A percentile compares a stretch with the other conserved stretches of the same genome.
Conservation (phyloP, 83 land plant species). For the Picea abies region DNA sequence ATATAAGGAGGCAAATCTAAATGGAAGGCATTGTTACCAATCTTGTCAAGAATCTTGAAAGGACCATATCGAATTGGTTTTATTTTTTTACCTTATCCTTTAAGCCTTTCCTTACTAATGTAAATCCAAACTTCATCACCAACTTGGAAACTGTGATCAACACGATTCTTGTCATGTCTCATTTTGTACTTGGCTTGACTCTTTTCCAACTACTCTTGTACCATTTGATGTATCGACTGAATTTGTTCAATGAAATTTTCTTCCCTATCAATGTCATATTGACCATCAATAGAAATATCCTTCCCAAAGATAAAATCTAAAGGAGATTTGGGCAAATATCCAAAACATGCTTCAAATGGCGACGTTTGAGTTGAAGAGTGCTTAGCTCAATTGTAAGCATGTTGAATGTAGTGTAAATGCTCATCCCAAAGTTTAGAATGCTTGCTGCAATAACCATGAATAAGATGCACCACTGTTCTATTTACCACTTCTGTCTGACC, state of each 20-base stretch:
- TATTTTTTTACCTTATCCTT: neutral
- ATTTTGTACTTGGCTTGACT: neutral
- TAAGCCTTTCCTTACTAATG: neutral
- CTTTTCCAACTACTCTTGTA: neutral
- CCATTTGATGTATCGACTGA: neutral
- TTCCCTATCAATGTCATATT: too few species aligned
- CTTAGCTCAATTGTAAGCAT: too few species aligned
- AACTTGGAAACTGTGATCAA: neutral
- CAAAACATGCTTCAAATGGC: too few species aligned
- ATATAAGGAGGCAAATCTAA: neutral
- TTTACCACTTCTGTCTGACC: neutral
- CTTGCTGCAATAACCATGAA: neutral
- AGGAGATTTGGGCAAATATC: too few species aligned
- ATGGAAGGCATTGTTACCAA: neutral
- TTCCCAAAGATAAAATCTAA: too few species aligned
- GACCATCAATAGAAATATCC: neutral
- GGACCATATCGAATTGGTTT: neutral
- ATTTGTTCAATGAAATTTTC: neutral
- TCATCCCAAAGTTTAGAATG: neutral
- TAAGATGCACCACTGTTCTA: neutral
- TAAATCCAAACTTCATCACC: neutral
- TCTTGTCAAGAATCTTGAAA: neutral
- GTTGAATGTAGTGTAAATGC: too few species aligned
- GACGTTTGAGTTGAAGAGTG: too few species aligned
- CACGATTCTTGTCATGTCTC: neutral